Percentiles rank a stretch among this genome's conserved stretches.
These are phyloP conservation scores for Tolypocladium guangdongense DNA, from an alignment of 2,329 filamentous ascomycete genomes.

Conservation along the genomic window DNA sequence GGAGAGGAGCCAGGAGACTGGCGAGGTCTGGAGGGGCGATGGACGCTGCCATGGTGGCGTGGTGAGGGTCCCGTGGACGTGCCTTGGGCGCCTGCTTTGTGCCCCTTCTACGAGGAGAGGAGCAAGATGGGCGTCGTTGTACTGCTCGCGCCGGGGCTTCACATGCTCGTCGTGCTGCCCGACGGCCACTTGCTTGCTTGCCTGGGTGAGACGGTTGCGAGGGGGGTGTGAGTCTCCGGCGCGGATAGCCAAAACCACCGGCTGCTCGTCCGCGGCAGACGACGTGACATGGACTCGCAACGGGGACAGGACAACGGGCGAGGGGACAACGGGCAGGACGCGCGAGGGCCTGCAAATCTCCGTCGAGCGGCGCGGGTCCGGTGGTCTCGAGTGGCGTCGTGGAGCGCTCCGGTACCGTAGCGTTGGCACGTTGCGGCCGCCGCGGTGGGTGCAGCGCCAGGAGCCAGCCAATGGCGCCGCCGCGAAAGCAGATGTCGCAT, in stretches of 20 bases:
- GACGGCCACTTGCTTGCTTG: not conserved
- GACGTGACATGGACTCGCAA: too few species aligned
- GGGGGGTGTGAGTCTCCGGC: not conserved
- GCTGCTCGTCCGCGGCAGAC: not conserved
- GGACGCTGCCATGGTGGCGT: slow-evolving; percentile 15
- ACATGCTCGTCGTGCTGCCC: not conserved
- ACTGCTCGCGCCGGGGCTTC: too few species aligned
- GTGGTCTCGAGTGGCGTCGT: too few species aligned
- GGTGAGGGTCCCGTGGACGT: not conserved
- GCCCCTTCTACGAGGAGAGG: not conserved
- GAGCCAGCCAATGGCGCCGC: not conserved
- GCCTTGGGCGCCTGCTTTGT: not conserved
- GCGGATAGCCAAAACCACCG: not conserved
- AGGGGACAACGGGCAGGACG: too few species aligned
- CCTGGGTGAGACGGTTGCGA: not conserved
- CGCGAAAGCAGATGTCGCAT: not conserved
- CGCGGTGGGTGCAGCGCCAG: not conserved
- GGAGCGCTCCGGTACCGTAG: too few species aligned
- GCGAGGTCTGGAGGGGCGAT: slow-evolving; percentile 34
- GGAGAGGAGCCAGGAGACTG: slow-evolving; percentile 40
- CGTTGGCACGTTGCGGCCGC: not conserved
- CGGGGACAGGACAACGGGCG: too few species aligned
- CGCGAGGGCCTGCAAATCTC: slow-evolving; percentile 2
- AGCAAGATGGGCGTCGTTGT: too few species aligned
- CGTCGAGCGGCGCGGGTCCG: slow-evolving; percentile 4